Conservation (phyloP, 1,139 yeast species). For the Candida glucosophila region DNA sequence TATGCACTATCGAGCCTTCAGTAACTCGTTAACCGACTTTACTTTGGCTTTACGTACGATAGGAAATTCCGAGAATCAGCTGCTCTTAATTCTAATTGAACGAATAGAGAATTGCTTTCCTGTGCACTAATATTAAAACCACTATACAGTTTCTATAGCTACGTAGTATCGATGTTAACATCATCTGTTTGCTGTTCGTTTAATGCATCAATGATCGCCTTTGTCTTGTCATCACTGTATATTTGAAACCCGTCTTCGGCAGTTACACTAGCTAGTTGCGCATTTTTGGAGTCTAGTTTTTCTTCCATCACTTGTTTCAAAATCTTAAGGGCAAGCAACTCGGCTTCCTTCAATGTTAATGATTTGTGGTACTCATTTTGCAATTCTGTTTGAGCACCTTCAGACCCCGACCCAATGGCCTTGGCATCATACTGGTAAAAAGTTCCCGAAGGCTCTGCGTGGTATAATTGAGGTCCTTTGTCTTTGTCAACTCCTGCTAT, state of each 20-base stretch:
- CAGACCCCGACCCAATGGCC: conserved; percentile 98
- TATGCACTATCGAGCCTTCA: conserved; percentile 48
- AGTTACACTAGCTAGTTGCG: conserved; percentile 92
- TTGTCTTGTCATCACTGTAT: conserved; percentile 78
- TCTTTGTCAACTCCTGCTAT: conserved; percentile 92
- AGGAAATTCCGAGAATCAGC: conserved; percentile 60
- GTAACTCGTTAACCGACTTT: conserved; percentile 44
- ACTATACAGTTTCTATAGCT: conserved; percentile 2
- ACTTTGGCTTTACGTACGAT: conserved; percentile 45
- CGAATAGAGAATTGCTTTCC: conserved; percentile 40
- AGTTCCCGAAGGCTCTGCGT: conserved; percentile 99
- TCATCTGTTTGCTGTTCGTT: conserved; percentile 56
- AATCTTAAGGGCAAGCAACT: conserved; percentile 77
- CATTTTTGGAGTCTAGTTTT: conserved; percentile 89
- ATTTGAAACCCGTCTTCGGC: conserved; percentile 79
- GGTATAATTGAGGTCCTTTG: conserved; percentile 92
- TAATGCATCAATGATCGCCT: conserved; percentile 65
- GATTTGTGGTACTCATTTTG: conserved; percentile 96
- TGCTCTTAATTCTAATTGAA: conserved; percentile 44
- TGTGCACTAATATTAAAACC: conserved; percentile 10
- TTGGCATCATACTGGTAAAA: conserved; percentile 96
- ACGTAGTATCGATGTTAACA: conserved; percentile 4
- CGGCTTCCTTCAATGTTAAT: conserved; percentile 90
- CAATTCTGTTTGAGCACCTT: conserved; percentile 97
- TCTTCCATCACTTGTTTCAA: conserved; percentile 99